These are phyloP conservation scores for Dryas alaskensis DNA, from an alignment of 306 rosid species.

Conservation along the genomic window DNA sequence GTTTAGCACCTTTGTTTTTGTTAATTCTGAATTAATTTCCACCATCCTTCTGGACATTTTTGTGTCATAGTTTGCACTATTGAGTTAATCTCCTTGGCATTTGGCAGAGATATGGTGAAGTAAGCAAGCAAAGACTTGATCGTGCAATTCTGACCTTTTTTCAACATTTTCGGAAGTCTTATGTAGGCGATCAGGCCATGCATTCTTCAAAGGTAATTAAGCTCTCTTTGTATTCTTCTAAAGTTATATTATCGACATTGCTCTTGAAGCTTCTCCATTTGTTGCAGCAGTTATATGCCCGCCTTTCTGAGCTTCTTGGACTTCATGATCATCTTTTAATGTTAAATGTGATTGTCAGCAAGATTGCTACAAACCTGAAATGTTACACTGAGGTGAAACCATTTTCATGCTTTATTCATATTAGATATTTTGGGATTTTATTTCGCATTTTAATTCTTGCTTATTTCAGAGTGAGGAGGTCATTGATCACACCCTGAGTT, in stretches of 20 bases:
- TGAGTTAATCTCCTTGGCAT: slow-evolving; percentile 23
- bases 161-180: slow-evolving; percentile 93
- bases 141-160: slow-evolving; percentile 96
- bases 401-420: background rate
- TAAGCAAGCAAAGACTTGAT: slow-evolving; percentile 96
- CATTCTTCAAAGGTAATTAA: slow-evolving; percentile 93
- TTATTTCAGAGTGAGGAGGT: slow-evolving; percentile 88
- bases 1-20: background rate
- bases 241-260: slow-evolving; percentile 19
- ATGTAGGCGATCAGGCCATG: slow-evolving; percentile 98
- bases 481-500: slow-evolving; percentile 90
- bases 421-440: slow-evolving; percentile 3
- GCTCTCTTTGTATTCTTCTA: slow-evolving; percentile 11
- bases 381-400: slow-evolving; percentile 69
- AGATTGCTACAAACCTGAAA: slow-evolving; percentile 85
- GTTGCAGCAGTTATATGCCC: slow-evolving; percentile 86
- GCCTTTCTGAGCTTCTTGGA: slow-evolving; percentile 86
- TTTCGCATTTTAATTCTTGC: slow-evolving; percentile 22
- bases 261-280: slow-evolving; percentile 28
- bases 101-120: slow-evolving; percentile 80
- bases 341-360: slow-evolving; percentile 74
- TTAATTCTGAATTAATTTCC: background rate
- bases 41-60: slow-evolving; percentile 16
- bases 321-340: slow-evolving; percentile 75
- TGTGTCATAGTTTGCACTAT: slow-evolving; percentile 15